A percentile compares a stretch with the other conserved stretches of the same genome.
Evolutionary conservation across 2,329 filamentous ascomycete species (phyloP).

Genomic region (Scolecobasidium constrictum): DNA sequence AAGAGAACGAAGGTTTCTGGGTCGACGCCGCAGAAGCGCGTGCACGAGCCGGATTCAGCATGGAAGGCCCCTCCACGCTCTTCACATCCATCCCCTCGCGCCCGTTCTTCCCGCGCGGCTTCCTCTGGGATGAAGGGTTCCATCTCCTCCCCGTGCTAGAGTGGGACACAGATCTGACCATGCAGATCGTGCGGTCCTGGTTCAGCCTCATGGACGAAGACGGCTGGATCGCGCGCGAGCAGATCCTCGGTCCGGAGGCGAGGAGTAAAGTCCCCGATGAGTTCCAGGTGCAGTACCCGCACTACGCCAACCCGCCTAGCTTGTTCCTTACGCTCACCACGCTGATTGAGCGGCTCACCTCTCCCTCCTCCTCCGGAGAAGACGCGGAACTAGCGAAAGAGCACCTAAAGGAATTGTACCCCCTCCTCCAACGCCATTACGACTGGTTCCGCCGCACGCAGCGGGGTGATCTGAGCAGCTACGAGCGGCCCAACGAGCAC

Average conservation of each 20-base stretch:
- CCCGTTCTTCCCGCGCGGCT: constrained; percentile 88
- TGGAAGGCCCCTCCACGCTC: constrained; percentile 74
- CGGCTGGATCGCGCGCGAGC: constrained; percentile 91
- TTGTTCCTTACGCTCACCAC: constrained; percentile 76
- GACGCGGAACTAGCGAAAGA: constrained; percentile 32
- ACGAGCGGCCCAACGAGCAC: constrained; percentile 81
- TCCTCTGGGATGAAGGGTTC: constrained; percentile 96
- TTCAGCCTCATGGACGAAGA: constrained; percentile 89
- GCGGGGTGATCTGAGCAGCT: constrained; percentile 75
- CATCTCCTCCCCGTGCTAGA: constrained; percentile 81
- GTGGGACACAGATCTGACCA: constrained; percentile 80
- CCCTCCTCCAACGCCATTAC: constrained; percentile 79
- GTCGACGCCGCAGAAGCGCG: constrained; percentile 73
- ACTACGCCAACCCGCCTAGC: constrained; percentile 93
- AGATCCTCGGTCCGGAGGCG: constrained; percentile 81
- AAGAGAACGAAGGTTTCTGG: constrained; percentile 91
- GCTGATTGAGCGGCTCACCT: constrained; percentile 62
- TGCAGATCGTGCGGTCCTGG: constrained; percentile 86
- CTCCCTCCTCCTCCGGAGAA: constrained; percentile 19
- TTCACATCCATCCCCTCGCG: constrained; percentile 83
- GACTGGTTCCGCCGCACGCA: constrained; percentile 91
- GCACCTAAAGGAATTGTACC: constrained; percentile 67
- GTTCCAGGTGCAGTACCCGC: constrained; percentile 87
- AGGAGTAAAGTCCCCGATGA: constrained; percentile 81
- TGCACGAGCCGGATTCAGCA: constrained; percentile 51